Conservation (phyloP, 768 basidiomycete species). For the Termitomyces heimii region DNA sequence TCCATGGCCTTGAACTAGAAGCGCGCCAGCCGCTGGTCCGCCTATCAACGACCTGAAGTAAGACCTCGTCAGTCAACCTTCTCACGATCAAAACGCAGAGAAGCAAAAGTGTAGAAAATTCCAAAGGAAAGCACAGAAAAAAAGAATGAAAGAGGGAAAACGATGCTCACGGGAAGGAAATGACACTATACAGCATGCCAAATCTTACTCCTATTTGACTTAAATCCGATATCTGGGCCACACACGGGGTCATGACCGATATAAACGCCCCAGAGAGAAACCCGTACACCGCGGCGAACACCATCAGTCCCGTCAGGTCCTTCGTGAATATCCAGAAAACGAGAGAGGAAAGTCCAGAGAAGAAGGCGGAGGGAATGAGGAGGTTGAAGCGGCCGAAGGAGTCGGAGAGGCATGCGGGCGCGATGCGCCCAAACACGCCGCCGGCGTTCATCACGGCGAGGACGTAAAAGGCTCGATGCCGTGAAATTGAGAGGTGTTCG, state of each 20-base stretch:
- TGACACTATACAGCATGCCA: constrained; percentile 57
- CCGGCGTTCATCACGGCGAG: constrained; percentile 68
- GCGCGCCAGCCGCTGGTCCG: constrained; percentile 55
- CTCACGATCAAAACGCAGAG: not conserved
- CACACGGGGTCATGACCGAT: constrained; percentile 60
- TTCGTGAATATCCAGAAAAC: constrained; percentile 49
- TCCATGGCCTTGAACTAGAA: constrained; percentile 41
- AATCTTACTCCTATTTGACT: constrained; percentile 56
- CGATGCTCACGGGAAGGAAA: constrained; percentile 60
- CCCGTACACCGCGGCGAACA: constrained; percentile 54
- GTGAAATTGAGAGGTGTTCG: constrained; percentile 31
- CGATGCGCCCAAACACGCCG: constrained; percentile 57
- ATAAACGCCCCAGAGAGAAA: constrained; percentile 66
- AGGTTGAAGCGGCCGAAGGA: constrained; percentile 62
- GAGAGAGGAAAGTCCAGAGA: constrained; percentile 56
- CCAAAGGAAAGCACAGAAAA: not conserved
- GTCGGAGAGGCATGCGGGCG: constrained; percentile 62
- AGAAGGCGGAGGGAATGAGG: constrained; percentile 54
- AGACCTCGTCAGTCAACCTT: not conserved
- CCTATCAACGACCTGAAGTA: constrained; percentile 57
- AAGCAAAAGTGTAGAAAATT: not conserved
- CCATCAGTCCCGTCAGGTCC: constrained; percentile 32
- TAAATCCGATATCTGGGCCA: constrained; percentile 59
- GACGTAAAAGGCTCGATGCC: constrained; percentile 42
- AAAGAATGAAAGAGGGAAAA: not conserved